Evolutionary conservation across 2,329 filamentous ascomycete genomes (phyloP), one percentile per base, ranked within the genome.

Genomic region (Albophoma yamanashiensis): DNA sequence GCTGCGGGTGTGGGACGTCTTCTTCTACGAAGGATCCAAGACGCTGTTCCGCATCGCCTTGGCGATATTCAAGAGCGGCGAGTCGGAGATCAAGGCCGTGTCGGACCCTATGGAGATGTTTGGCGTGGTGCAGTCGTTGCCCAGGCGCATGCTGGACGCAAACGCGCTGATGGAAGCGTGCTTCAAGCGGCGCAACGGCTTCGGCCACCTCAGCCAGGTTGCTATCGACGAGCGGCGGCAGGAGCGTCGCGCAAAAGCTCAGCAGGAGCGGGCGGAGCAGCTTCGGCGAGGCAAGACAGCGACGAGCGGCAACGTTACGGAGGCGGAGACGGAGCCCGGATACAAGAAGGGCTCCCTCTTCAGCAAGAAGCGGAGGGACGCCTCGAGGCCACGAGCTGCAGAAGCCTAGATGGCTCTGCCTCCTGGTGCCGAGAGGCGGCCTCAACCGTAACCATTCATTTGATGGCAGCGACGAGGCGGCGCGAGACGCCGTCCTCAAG

Each of bases 11-110:
- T 97, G 93, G 93, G 93, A 97, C 67, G 85, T 91, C 1, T 92
- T 97, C 70, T 96, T 97, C 72, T 96, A 95, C 73, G 93, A 97
- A 74, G 93, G 93, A 4, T 92, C 89, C 56, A 95, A 94, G 72
- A 96, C 92, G 0, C 83, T 97, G 8, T 97, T 97, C 77, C 89
- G 92, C 56, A 90, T 96, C 61, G 91, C 93, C 0, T 78, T 97
- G 50, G 88, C 91, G 39, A 89, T 97, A 62, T 96, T 97, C 82
- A 96, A 96, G 74, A 79, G 89, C 1, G 91, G 90, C 64, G 92
- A 97, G 75, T 71, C 77, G 7, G 88, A 94, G 66, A 94, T 97
- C 68, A 85, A 87, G 67, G 83, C 84, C 11, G 87, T 96, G 14
- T 82, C 80, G 20, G 92, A 96, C 68, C 90, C 92, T 0, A 95